Evolutionary conservation across 306 rosid species (phyloP), one percentile per base, ranked within the genome.

Genomic region (Sphenostylis stenocarpa): DNA sequence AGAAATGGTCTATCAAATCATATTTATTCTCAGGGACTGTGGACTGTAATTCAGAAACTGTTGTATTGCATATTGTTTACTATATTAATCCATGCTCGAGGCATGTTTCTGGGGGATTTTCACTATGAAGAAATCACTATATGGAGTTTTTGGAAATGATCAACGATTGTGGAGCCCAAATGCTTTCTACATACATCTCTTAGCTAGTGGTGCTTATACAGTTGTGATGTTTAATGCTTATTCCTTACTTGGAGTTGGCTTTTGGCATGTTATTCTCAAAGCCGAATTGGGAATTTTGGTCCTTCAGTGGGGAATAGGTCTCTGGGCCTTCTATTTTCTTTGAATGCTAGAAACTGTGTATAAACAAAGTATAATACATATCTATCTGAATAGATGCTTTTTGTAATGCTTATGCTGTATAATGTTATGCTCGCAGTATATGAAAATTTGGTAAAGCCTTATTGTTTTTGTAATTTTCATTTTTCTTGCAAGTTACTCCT

Each of bases 21-120:
- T 33, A 47, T 71, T 75, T 24, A 56, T 70, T 75, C 29, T 13
- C 48, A 14, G 28, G 52, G 48, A 66, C 28, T 21, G 51, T 51
- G 68, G 55, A 70, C 39, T 71, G 39, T 2, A 6, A 7, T 34
- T 34, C 39, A 34, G 39, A 34, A 34, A 34, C 41, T 36, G 11
- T 7, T 36, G 41, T 36, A 36, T 7, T 7, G 2, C 11, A 36
- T 36, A 26, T 26, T 26, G 41, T 36, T 36, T 56, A 72, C 43
- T 68, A 60, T 67, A 70, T n/a, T 29, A 49, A 34, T 26, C 23
- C 28, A 73, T 58, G 39, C 39, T 73, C 47, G 13, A 34, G 71
- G 70, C 45, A 73, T 56, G 58, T 47, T 77, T 41, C 26, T 65
- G 68, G 55, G 47, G 78, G 85, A 74, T 26, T 66, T 77, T 70